Conservation (phyloP, 805 yeast species). For the Wickerhamomyces canadensis region DNA sequence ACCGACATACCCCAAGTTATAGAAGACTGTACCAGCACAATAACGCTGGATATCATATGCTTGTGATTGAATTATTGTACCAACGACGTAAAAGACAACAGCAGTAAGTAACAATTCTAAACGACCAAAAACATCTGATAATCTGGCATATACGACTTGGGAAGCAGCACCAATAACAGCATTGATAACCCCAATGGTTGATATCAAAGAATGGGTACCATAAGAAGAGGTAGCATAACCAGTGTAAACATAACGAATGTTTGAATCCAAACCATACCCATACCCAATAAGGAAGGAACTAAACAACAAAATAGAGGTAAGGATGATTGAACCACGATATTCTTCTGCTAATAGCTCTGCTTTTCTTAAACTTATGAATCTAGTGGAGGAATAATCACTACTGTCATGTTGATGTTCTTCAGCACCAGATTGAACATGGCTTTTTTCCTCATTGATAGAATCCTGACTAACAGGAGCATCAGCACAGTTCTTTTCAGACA, state of each 20-base stretch:
- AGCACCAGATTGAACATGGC: too few relatives aligned
- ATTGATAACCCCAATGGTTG: conserved; percentile 55
- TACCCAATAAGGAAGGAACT: conserved; percentile 46
- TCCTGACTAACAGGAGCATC: too few relatives aligned
- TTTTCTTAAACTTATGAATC: conserved; percentile 41
- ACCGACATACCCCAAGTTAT: conserved; percentile 57
- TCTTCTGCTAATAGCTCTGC: conserved; percentile 45
- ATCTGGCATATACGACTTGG: conserved; percentile 57
- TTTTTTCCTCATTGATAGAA: too few relatives aligned
- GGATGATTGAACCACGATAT: conserved; percentile 28
- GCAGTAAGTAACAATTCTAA: conserved; percentile 43
- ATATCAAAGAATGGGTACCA: conserved; percentile 45
- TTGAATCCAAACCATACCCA: conserved; percentile 50
- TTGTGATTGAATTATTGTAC: conserved; percentile 60
- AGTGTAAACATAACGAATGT: conserved; percentile 43
- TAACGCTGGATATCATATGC: conserved; percentile 51
- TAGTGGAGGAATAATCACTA: conserved; percentile 16
- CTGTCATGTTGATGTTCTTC: background rate
- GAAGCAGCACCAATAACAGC: conserved; percentile 63
- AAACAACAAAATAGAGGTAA: conserved; percentile 33
- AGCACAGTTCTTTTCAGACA: too few relatives aligned
- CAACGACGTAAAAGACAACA: conserved; percentile 51
- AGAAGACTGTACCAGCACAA: conserved; percentile 60
- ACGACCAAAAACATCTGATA: conserved; percentile 67
- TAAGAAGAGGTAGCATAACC: conserved; percentile 52